Evolutionary conservation across 768 basidiomycete genomes (phyloP).

Genomic region (Trametes elegans): DNA sequence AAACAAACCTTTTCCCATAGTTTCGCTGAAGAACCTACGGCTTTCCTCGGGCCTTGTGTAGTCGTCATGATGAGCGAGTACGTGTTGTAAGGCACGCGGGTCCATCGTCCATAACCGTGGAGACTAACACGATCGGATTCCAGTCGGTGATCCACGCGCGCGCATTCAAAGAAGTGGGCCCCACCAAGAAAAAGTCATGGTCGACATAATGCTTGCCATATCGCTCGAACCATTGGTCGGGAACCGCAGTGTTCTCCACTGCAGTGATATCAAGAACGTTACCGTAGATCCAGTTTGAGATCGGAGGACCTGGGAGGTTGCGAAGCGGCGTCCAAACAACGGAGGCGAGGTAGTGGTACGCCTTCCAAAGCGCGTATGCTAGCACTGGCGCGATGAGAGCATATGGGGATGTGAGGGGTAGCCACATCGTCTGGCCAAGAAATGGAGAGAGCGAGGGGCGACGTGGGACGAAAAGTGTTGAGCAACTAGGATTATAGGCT

Average conservation of each 20-base stretch:
- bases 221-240: slow-evolving; percentile 42
- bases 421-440: background rate
- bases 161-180: slow-evolving; percentile 2
- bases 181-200: slow-evolving; percentile 42
- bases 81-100: slow-evolving; percentile 57
- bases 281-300: slow-evolving; percentile 45
- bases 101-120: slow-evolving; percentile 35
- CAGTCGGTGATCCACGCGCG: background rate
- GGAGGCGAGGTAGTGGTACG: background rate
- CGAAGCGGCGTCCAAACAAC: slow-evolving; percentile 38
- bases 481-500: too few species aligned
- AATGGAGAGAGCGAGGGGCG: too few species aligned
- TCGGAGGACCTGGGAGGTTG: slow-evolving; percentile 49
- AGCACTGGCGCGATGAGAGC: background rate
- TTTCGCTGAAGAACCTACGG: slow-evolving; percentile 35
- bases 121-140: background rate
- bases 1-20: slow-evolving; percentile 40
- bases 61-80: slow-evolving; percentile 51
- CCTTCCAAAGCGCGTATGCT: background rate
- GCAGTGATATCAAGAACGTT: slow-evolving; percentile 45
- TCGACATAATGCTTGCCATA: slow-evolving; percentile 48
- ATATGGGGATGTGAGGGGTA: background rate
- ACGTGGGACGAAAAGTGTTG: too few species aligned
- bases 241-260: slow-evolving; percentile 37
- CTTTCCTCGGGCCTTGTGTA: slow-evolving; percentile 54